phyloP scores from a whole-genome alignment of 2,329 filamentous ascomycete genomes.

The Periconia macrospinosa region DNA sequence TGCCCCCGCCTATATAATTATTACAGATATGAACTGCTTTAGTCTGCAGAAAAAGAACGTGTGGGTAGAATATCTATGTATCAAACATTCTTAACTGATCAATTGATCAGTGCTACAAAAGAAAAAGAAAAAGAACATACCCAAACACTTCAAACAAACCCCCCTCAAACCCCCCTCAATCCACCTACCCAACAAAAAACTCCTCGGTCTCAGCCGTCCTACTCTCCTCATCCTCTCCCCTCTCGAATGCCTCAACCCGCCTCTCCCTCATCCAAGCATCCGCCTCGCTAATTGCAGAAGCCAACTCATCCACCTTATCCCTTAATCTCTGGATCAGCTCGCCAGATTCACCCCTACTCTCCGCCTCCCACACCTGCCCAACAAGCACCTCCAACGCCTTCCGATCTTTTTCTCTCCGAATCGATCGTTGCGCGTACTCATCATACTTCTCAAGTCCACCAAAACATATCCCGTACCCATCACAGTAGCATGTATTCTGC shows the following conservation, averaged over 20 bases:
- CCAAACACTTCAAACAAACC: no score
- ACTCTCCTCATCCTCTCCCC: constrained; percentile 35
- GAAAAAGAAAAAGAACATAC: no score
- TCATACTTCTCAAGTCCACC: constrained; percentile 53
- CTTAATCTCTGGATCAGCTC: constrained; percentile 24
- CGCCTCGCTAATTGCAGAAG: constrained; percentile 19
- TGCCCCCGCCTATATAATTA: no score
- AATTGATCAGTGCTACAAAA: no score
- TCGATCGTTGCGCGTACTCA: constrained; percentile 52
- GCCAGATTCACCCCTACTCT: constrained; percentile 27
- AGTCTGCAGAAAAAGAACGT: no score
- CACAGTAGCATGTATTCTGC: constrained; percentile 59
- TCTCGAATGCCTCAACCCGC: constrained; percentile 34
- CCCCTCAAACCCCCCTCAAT: no score
- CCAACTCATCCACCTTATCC: constrained; percentile 23
- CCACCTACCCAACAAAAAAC: constrained; percentile 17
- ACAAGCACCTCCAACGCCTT: constrained; percentile 45
- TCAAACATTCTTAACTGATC: no score
- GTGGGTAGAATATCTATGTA: no score
- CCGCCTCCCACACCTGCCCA: constrained; percentile 39
- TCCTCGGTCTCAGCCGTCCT: constrained; percentile 39
- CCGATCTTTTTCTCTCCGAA: constrained; percentile 44
- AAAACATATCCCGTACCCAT: constrained; percentile 67
- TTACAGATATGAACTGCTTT: no score
- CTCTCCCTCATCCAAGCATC: constrained; percentile 31